Evolutionary conservation across 352 stramenopile species (phyloP).

Genomic region (Phytophthora niederhauseri): DNA sequence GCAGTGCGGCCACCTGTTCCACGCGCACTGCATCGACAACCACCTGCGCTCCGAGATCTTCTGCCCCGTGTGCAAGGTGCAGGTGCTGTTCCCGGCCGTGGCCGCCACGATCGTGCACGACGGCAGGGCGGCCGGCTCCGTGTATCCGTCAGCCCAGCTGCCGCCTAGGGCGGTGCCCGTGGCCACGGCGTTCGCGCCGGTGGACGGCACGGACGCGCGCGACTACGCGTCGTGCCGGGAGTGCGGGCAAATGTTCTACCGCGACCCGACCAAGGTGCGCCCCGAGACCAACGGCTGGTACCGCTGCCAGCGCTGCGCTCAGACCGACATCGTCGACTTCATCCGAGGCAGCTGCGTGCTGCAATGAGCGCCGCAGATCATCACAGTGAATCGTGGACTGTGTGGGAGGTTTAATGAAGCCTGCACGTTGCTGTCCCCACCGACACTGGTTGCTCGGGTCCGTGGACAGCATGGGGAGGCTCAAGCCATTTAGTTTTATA

Average conservation of each 20-base stretch:
- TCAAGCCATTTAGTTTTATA: constrained; percentile 11
- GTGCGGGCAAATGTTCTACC: constrained; percentile 71
- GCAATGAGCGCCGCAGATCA: constrained; percentile 35
- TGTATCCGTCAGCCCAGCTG: constrained; percentile 30
- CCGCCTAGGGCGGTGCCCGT: constrained; percentile 28
- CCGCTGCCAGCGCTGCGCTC: constrained; percentile 62
- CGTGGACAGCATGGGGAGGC: neutral
- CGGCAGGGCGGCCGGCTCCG: constrained; percentile 3
- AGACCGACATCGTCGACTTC: constrained; percentile 55
- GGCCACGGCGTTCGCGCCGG: constrained; percentile 35
- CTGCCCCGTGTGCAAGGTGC: constrained; percentile 64
- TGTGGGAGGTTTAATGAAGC: neutral
- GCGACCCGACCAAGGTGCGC: constrained; percentile 50
- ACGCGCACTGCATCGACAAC: constrained; percentile 61
- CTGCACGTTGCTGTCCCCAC: neutral
- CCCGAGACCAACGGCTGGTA: constrained; percentile 77
- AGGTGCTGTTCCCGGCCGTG: constrained; percentile 64
- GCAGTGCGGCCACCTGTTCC: constrained; percentile 66
- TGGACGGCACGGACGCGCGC: constrained; percentile 40
- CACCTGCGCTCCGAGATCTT: constrained; percentile 49
- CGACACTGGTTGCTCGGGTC: neutral
- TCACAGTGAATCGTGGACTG: too few relatives aligned
- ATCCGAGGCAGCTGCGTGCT: constrained; percentile 60
- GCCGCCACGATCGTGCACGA: constrained; percentile 23
- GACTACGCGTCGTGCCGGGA: constrained; percentile 63